phyloP scores from a whole-genome alignment of 2,329 filamentous ascomycete species.

The Penicillium palitans region DNA sequence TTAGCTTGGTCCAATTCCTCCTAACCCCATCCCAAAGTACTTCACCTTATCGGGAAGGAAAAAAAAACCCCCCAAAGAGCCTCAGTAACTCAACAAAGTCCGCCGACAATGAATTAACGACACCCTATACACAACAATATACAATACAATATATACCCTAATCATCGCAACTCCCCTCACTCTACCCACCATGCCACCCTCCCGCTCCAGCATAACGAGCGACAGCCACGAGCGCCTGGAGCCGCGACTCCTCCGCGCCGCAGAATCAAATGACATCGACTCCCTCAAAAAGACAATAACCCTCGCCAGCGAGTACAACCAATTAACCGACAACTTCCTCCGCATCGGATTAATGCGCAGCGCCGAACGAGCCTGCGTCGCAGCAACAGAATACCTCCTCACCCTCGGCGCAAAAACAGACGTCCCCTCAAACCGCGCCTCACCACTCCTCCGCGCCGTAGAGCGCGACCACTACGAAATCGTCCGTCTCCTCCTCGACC shows the following conservation, averaged over 20 bases:
- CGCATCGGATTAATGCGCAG: constrained; percentile 44
- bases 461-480: constrained; percentile 46
- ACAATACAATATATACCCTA: background rate
- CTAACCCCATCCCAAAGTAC: background rate
- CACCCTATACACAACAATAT: background rate
- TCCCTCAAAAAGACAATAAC: constrained; percentile 35
- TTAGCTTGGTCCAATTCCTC: background rate
- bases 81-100: background rate
- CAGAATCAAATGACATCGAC: constrained; percentile 39
- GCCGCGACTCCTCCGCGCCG: constrained; percentile 44
- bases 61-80: background rate
- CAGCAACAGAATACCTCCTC: constrained; percentile 39
- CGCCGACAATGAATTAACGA: constrained; percentile 14
- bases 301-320: constrained; percentile 36
- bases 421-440: constrained; percentile 29
- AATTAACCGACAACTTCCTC: constrained; percentile 41
- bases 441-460: constrained; percentile 42
- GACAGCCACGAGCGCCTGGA: constrained; percentile 43
- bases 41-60: background rate
- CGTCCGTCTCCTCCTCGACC: constrained; percentile 45
- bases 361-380: constrained; percentile 39
- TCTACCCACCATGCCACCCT: constrained; percentile 25
- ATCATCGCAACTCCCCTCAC: background rate
- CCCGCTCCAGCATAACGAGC: constrained; percentile 37
- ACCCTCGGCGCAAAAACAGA: constrained; percentile 41